These are phyloP conservation scores for Umbelopsis ramanniana DNA, from an alignment of 192 early-diverging fungal genomes.

Conservation along the genomic window DNA sequence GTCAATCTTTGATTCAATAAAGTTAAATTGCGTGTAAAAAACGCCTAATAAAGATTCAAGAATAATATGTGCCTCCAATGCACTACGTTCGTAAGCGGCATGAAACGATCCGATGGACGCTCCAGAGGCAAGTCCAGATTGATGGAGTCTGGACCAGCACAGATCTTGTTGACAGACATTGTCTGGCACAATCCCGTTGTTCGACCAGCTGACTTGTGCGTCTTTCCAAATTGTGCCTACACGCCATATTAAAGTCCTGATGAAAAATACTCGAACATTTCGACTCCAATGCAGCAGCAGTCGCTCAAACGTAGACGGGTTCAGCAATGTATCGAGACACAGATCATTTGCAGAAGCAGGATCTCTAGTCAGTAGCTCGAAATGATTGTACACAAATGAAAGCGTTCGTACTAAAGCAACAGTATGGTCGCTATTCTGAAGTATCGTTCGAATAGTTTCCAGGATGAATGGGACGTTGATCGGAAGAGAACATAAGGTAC, in stretches of 20 bases:
- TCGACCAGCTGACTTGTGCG: background rate
- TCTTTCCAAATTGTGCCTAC: constrained; percentile 45
- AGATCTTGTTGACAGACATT: constrained; percentile 17
- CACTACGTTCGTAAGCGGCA: constrained; percentile 12
- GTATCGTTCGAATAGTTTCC: constrained; percentile 41
- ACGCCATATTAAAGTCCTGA: constrained; percentile 50
- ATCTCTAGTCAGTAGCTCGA: constrained; percentile 47
- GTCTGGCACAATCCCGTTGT: background rate
- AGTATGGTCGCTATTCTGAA: constrained; percentile 51
- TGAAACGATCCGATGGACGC: constrained; percentile 3
- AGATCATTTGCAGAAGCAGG: constrained; percentile 42
- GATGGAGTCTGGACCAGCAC: background rate
- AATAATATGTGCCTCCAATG: background rate
- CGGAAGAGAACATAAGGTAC: constrained; percentile 25
- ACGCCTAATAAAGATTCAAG: constrained; percentile 4
- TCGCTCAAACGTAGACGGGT: constrained; percentile 47
- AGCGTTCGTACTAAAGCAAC: constrained; percentile 51
- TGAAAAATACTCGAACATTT: constrained; percentile 54
- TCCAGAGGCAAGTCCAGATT: background rate
- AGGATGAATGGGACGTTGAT: constrained; percentile 51
- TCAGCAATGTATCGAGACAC: constrained; percentile 40
- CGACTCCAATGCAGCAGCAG: constrained; percentile 55
- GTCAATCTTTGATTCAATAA: background rate
- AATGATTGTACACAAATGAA: constrained; percentile 55
- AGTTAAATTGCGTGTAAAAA: background rate